Conservation (phyloP, 2,329 filamentous ascomycete genomes). For the Fusarium sp. region DNA sequence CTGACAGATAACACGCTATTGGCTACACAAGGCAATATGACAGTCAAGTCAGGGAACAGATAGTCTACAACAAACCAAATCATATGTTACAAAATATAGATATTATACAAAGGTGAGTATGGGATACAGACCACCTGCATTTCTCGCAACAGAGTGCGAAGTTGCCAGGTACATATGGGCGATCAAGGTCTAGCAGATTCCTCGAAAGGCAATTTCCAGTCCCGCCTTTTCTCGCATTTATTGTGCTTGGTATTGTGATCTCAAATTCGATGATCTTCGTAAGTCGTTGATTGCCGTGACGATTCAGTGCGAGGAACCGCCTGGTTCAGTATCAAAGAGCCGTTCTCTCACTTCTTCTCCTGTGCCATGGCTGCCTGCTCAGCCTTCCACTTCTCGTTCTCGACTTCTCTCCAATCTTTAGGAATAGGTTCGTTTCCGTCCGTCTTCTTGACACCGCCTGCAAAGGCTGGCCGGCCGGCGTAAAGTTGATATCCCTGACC, state of each 20-base stretch:
- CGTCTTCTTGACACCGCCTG: conserved; percentile 71
- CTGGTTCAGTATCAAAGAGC: not conserved
- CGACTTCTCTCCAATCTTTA: conserved; percentile 71
- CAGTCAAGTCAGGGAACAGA: not conserved
- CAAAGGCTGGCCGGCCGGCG: conserved; percentile 78
- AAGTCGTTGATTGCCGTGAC: conserved; percentile 1
- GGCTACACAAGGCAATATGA: not conserved
- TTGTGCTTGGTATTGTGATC: not conserved
- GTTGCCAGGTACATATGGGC: not conserved
- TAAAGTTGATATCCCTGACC: conserved; percentile 78
- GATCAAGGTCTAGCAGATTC: not conserved
- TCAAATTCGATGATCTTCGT: not conserved
- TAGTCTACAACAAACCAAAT: not conserved
- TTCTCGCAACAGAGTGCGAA: not conserved
- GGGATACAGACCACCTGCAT: not conserved
- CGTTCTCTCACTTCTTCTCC: conserved; percentile 40
- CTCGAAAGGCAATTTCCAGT: not conserved
- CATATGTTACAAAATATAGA: not conserved
- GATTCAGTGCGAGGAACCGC: not conserved
- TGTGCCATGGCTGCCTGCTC: conserved; percentile 49
- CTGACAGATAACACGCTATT: not conserved
- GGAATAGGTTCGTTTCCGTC: conserved; percentile 73
- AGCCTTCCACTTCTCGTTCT: conserved; percentile 69
- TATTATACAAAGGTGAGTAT: not conserved
- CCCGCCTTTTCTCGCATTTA: not conserved